These are phyloP conservation scores for Podospora fimiseda DNA, from an alignment of 495 filamentous ascomycete genomes.

Conservation along the genomic window DNA sequence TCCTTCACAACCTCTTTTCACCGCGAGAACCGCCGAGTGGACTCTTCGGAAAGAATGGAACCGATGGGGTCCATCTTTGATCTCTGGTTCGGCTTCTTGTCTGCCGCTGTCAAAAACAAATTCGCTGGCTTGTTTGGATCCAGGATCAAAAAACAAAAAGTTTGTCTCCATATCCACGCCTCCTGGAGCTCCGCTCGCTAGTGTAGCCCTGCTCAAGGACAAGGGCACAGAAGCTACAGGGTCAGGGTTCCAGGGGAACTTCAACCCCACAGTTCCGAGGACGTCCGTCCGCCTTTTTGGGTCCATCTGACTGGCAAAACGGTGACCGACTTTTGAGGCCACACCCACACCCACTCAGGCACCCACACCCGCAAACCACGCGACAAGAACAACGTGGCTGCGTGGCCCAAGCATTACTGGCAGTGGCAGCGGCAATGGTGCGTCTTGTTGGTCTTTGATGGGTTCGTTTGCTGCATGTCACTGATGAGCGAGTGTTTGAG, in stretches of 20 bases:
- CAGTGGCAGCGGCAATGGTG: not conserved
- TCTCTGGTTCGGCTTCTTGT: not conserved
- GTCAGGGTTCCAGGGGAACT: not conserved
- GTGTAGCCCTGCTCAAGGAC: too few species aligned
- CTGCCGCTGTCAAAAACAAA: not conserved
- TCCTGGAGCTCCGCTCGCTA: too few species aligned
- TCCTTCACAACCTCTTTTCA: not conserved
- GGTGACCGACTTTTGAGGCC: not conserved
- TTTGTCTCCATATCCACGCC: not conserved
- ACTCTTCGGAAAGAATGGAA: not conserved
- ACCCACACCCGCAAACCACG: not conserved
- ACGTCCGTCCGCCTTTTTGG: not conserved
- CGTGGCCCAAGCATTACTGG: too few species aligned
- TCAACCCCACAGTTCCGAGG: not conserved
- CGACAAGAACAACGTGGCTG: not conserved
- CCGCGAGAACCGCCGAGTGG: too few species aligned
- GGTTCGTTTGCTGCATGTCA: not conserved
- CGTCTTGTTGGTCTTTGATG: not conserved
- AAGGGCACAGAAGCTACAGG: not conserved
- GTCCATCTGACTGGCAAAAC: not conserved
- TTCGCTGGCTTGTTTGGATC: not conserved
- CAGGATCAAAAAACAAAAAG: not conserved
- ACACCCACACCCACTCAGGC: not conserved
- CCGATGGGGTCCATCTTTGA: not conserved
- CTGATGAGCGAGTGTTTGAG: not conserved